These are phyloP conservation scores for Trichophyton schoenleinii DNA, from an alignment of 2,329 filamentous ascomycete species.

Conservation along the genomic window DNA sequence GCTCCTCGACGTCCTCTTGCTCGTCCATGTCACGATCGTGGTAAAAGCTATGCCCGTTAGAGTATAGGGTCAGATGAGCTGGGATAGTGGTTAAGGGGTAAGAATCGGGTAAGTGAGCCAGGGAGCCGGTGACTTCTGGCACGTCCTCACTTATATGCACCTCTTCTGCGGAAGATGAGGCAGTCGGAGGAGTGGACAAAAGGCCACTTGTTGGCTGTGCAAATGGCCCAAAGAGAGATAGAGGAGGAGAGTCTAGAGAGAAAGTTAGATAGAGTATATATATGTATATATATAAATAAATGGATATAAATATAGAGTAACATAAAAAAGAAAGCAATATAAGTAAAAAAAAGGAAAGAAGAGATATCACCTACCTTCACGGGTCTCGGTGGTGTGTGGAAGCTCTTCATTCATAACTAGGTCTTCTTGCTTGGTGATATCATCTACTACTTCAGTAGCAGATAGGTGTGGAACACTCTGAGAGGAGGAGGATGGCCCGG, in stretches of 20 bases:
- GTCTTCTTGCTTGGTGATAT: neutral
- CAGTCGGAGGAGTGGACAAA: neutral
- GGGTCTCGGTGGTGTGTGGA: neutral
- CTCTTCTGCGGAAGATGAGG: neutral
- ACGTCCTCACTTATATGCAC: neutral
- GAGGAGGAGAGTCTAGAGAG: neutral
- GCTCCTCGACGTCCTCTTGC: neutral
- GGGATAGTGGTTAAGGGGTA: no score
- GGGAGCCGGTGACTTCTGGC: no score
- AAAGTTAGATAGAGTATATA: neutral
- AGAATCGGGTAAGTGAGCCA: no score
- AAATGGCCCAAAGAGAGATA: neutral
- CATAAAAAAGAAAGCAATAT: neutral
- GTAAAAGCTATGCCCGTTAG: neutral
- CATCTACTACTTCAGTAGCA: neutral
- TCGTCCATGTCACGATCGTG: neutral
- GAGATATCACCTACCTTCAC: neutral
- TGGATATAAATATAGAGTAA: no score
- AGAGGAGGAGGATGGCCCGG: constrained; percentile 1
- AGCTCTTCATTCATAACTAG: neutral
- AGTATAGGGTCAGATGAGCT: neutral
- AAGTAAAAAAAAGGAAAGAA: no score
- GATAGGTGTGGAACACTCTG: neutral
- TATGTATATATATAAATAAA: neutral
- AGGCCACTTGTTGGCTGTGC: neutral